A percentile compares a stretch with the other conserved stretches of the same genome.
phyloP scores from a whole-genome alignment of 371 early-diverging fungal species.

The Mortierella sp. region DNA sequence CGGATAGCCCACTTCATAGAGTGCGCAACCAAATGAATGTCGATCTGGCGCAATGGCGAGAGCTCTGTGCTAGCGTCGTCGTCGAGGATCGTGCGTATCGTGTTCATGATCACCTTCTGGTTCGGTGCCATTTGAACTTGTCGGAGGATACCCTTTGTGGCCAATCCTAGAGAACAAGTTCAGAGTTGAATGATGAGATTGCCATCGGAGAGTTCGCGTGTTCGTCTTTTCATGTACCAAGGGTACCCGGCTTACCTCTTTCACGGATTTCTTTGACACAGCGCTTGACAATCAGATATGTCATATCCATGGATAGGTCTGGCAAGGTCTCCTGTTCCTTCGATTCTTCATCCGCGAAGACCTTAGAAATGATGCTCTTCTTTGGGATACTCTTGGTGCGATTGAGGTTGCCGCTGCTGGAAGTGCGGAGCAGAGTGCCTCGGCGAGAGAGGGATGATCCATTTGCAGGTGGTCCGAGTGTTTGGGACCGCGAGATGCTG shows the following conservation, averaged over 20 bases:
- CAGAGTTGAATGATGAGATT: too few species aligned
- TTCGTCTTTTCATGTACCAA: not conserved
- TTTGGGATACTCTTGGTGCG: slow-evolving; percentile 37
- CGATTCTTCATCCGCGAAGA: slow-evolving; percentile 28
- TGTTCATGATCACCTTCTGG: slow-evolving; percentile 27
- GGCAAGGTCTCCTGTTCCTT: slow-evolving; percentile 6
- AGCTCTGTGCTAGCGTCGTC: slow-evolving; percentile 49
- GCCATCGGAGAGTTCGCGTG: not conserved
- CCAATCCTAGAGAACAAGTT: slow-evolving; percentile 25
- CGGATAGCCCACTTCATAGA: slow-evolving; percentile 54
- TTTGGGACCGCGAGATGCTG: slow-evolving; percentile 16
- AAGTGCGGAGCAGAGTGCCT: slow-evolving; percentile 28
- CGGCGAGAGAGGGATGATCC: slow-evolving; percentile 21
- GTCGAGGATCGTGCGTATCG: slow-evolving; percentile 48
- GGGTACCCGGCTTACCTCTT: slow-evolving; percentile 23
- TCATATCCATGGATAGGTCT: slow-evolving; percentile 52
- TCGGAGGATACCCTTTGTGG: slow-evolving; percentile 50
- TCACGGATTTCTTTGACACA: slow-evolving; percentile 53
- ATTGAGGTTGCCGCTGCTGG: slow-evolving; percentile 30
- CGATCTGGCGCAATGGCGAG: slow-evolving; percentile 33
- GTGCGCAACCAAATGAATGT: slow-evolving; percentile 49
- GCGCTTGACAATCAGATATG: slow-evolving; percentile 40
- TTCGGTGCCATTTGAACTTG: slow-evolving; percentile 44
- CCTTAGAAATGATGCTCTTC: slow-evolving; percentile 38
- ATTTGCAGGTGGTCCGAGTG: slow-evolving; percentile 17